Percentiles rank a stretch among this genome's conserved stretches.
phyloP scores from a whole-genome alignment of 192 early-diverging fungal genomes.

The Coemansia sp. region DNA sequence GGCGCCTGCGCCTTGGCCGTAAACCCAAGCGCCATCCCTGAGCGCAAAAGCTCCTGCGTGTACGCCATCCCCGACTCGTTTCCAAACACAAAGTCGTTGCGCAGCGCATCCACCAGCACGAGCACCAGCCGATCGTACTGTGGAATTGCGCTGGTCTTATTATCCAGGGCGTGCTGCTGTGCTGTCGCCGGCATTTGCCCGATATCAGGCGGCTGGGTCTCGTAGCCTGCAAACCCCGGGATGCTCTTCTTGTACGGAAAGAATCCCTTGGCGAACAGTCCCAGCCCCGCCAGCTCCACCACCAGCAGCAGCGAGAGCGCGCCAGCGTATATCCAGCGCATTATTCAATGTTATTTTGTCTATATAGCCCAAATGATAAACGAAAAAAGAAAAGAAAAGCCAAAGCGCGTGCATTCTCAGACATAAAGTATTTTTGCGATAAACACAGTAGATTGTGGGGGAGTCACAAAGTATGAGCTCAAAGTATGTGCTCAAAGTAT shows the following conservation, averaged over 20 bases:
- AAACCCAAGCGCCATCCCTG: slow-evolving; percentile 40
- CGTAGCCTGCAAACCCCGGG: slow-evolving; percentile 56
- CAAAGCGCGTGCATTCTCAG: not conserved
- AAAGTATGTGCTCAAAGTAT: too few relatives aligned
- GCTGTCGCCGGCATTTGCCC: not conserved
- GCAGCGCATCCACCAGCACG: slow-evolving; percentile 75
- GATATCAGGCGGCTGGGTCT: slow-evolving; percentile 30
- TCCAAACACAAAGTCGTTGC: slow-evolving; percentile 73
- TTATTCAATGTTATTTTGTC: too few relatives aligned
- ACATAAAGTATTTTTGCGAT: not conserved
- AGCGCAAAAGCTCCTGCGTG: slow-evolving; percentile 56
- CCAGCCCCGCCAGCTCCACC: slow-evolving; percentile 62
- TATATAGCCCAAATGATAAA: not conserved
- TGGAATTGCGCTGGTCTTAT: not conserved
- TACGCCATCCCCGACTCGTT: slow-evolving; percentile 61
- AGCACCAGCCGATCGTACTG: slow-evolving; percentile 60
- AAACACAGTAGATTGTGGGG: not conserved
- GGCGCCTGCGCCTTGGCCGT: slow-evolving; percentile 57
- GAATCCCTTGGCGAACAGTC: slow-evolving; percentile 68
- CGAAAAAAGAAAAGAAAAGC: not conserved
- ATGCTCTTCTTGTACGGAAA: slow-evolving; percentile 76
- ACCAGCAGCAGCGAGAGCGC: slow-evolving; percentile 18
- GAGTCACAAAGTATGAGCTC: not conserved
- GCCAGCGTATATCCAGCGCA: not conserved
- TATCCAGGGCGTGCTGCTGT: not conserved